phyloP scores from a whole-genome alignment of 495 filamentous ascomycete genomes.

The Collariella sp. region DNA sequence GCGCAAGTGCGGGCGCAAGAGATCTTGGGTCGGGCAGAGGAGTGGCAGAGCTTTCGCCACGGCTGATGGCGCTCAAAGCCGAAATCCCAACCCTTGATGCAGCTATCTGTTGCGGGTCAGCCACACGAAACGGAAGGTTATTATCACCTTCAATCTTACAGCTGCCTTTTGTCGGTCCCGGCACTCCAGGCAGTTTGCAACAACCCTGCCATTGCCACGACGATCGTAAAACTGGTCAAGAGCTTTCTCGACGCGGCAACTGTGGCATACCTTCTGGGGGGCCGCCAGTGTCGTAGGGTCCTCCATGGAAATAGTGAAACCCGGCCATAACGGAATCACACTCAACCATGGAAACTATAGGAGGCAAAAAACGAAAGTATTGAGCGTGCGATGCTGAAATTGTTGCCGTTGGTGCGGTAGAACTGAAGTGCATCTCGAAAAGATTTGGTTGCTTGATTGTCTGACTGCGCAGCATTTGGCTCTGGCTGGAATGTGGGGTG shows the following conservation, averaged over 20 bases:
- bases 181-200: not conserved
- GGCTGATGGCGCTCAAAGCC: not conserved
- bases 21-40: not conserved
- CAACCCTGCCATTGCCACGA: not conserved
- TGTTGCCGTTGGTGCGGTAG: too few relatives aligned
- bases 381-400: too few relatives aligned
- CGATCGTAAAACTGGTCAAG: not conserved
- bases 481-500: too few relatives aligned
- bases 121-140: not conserved
- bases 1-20: too few relatives aligned
- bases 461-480: too few relatives aligned
- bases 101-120: not conserved
- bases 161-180: not conserved
- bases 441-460: too few relatives aligned
- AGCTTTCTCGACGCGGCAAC: not conserved
- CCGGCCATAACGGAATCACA: conserved; percentile 1
- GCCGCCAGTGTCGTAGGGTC: not conserved
- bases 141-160: not conserved
- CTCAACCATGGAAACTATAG: too few relatives aligned
- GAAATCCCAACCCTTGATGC: not conserved
- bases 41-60: not conserved
- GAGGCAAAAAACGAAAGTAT: too few relatives aligned
- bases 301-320: not conserved
- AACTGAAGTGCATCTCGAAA: too few relatives aligned
- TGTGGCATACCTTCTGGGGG: not conserved